Conservation (phyloP, 208 protist genomes). For the Acanthamoeba sp. region DNA sequence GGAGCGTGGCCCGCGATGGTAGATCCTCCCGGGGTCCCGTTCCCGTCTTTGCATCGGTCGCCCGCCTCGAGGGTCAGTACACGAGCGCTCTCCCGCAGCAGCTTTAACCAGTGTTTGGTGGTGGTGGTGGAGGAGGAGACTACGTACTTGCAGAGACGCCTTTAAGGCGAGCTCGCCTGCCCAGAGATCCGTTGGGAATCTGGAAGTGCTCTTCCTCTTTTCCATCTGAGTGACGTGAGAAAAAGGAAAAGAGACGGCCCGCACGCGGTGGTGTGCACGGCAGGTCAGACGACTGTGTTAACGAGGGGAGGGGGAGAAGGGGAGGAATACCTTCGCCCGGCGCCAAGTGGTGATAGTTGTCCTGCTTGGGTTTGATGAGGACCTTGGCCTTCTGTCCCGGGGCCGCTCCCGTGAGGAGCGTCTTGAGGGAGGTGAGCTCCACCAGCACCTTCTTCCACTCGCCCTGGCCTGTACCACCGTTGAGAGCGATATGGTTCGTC, state of each 20-base stretch:
- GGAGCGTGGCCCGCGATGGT: no score
- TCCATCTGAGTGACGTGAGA: neutral
- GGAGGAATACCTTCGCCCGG: neutral
- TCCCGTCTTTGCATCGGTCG: neutral
- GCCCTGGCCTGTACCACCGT: constrained; percentile 11
- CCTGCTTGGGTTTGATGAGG: constrained; percentile 61
- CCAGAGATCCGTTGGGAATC: constrained; percentile 24
- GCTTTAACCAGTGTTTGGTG: no score
- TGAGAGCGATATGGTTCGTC: no score
- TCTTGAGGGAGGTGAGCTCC: constrained; percentile 64
- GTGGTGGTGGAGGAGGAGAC: neutral
- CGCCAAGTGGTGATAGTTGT: neutral
- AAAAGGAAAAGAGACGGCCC: no score
- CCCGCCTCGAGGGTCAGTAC: no score
- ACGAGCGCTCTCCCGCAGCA: no score
- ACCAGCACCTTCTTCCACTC: constrained; percentile 72
- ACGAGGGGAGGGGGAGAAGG: no score
- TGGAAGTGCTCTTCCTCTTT: constrained; percentile 28
- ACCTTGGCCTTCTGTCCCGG: constrained; percentile 52
- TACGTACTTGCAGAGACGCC: neutral
- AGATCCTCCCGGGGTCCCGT: no score
- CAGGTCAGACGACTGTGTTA: no score
- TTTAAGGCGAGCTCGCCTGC: neutral
- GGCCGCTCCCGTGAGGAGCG: constrained; percentile 56
- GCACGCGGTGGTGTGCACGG: no score